Conservation (phyloP, 140 eudicot species). For the Cichorium intybus region DNA sequence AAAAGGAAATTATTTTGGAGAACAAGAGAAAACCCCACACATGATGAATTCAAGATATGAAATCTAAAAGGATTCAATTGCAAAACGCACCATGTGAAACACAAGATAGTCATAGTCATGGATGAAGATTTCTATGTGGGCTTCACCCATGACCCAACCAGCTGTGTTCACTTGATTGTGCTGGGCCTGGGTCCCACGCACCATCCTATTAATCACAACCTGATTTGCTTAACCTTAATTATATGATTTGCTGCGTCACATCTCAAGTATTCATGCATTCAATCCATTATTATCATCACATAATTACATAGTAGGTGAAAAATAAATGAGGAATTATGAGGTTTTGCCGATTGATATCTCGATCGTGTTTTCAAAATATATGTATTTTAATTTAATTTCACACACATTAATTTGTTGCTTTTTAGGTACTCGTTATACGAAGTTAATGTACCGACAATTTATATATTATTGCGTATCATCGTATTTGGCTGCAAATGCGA, state of each 20-base stretch:
- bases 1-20: neutral
- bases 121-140: neutral
- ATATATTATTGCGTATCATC: no score
- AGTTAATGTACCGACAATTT: no score
- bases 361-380: neutral
- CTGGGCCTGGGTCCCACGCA: conserved; percentile 7
- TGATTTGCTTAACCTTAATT: conserved; percentile 11
- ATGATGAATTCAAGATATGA: conserved; percentile 3
- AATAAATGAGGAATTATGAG: neutral
- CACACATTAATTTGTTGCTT: neutral
- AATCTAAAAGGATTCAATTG: conserved; percentile 3
- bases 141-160: conserved; percentile 13
- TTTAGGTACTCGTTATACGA: neutral
- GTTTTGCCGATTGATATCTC: neutral
- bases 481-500: neutral
- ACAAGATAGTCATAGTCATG: conserved; percentile 1
- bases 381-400: neutral
- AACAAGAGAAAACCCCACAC: neutral
- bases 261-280: conserved; percentile 4
- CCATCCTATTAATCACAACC: conserved; percentile 15
- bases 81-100: conserved; percentile 8
- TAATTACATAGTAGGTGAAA: neutral
- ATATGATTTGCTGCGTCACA: conserved; percentile 17
- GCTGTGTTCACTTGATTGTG: conserved; percentile 16
- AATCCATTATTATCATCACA: neutral